Percentiles rank a stretch among this genome's conserved stretches.
Conservation (phyloP, 345 rosid genomes). For the Camelina sativa region DNA sequence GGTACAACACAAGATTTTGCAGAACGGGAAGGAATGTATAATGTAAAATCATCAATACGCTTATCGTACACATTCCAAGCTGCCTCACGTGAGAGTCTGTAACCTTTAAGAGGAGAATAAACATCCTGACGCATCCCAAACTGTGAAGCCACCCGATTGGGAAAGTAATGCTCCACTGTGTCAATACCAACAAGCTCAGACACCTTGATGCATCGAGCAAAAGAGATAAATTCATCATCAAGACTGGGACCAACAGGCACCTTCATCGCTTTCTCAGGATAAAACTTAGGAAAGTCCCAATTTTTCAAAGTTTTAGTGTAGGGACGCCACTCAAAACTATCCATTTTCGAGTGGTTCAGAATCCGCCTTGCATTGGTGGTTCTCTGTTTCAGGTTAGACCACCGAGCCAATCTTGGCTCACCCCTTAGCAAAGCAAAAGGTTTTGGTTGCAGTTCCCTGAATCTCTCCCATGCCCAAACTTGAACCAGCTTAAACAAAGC, state of each 20-base stretch:
- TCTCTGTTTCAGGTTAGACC: slow-evolving; percentile 34
- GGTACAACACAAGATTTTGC: slow-evolving; percentile 43
- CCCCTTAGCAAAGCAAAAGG: slow-evolving; percentile 29
- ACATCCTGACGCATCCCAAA: slow-evolving; percentile 66
- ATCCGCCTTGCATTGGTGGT: slow-evolving; percentile 11
- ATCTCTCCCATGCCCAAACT: slow-evolving; percentile 44
- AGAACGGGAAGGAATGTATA: slow-evolving; percentile 52
- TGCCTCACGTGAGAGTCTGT: slow-evolving; percentile 16
- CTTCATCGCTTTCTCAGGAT: slow-evolving; percentile 37
- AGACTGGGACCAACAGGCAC: slow-evolving; percentile 14
- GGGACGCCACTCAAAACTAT: slow-evolving; percentile 60
- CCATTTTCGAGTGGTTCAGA: slow-evolving; percentile 35
- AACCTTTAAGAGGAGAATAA: slow-evolving; percentile 32
- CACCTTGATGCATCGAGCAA: slow-evolving; percentile 44
- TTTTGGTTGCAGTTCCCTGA: slow-evolving; percentile 25
- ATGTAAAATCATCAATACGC: slow-evolving; percentile 39
- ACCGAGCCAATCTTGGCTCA: slow-evolving; percentile 48
- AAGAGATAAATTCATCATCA: slow-evolving; percentile 44
- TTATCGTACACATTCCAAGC: slow-evolving; percentile 45
- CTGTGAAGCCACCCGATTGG: slow-evolving; percentile 64
- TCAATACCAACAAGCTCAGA: slow-evolving; percentile 52
- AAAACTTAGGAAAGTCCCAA: slow-evolving; percentile 42
- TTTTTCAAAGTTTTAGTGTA: slow-evolving; percentile 34
- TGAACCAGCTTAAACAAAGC: slow-evolving; percentile 51
- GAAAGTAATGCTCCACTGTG: slow-evolving; percentile 49